Conservation (phyloP, 331 rosid species). For the Rosa hybrid region DNA sequence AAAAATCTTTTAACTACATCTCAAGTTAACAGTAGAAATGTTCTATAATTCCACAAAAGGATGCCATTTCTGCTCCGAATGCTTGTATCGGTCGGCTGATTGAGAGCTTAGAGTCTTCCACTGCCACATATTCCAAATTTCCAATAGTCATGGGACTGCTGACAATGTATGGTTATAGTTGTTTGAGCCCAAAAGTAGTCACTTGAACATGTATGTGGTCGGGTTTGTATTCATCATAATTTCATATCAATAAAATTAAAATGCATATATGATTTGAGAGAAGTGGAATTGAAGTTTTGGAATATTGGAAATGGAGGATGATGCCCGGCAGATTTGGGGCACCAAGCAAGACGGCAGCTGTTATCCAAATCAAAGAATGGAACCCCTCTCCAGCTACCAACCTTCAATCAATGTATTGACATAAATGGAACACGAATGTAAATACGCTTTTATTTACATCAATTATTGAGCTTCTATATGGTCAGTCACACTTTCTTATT, state of each 20-base stretch:
- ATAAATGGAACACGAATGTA: no score
- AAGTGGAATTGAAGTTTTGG: not conserved
- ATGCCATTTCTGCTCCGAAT: not conserved
- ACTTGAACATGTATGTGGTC: not conserved
- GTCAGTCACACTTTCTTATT: not conserved
- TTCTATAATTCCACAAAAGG: not conserved
- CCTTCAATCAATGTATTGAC: not conserved
- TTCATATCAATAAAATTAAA: not conserved
- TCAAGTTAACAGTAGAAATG: not conserved
- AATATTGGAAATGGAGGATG: not conserved
- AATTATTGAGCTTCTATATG: not conserved
- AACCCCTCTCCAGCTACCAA: not conserved
- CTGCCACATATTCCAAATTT: not conserved
- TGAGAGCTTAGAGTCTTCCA: not conserved
- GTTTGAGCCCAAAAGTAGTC: not conserved
- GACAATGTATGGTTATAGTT: not conserved
- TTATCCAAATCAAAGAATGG: not conserved
- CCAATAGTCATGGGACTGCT: not conserved
- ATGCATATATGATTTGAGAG: not conserved
- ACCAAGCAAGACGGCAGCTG: not conserved
- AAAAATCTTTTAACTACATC: not conserved
- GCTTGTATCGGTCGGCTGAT: not conserved
- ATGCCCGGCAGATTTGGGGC: not conserved
- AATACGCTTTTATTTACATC: not conserved
- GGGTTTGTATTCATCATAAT: not conserved